Percentiles rank a stretch among this genome's conserved stretches.
Conservation (phyloP, 2,329 filamentous ascomycete species). For the Xylaria sp. region DNA sequence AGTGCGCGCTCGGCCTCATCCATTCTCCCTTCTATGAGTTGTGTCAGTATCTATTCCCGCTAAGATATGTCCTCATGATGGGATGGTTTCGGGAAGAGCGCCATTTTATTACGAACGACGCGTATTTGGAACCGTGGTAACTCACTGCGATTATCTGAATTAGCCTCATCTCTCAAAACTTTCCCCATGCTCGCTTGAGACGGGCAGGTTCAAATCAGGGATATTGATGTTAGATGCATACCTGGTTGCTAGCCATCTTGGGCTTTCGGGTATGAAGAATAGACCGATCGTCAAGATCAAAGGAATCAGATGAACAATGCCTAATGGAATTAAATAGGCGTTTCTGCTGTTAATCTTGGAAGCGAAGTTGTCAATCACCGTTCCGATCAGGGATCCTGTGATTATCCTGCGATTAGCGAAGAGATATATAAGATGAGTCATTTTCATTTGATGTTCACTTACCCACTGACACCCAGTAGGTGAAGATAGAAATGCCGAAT, state of each 20-base stretch:
- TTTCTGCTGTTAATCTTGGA: constrained; percentile 33
- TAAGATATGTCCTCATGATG: neutral
- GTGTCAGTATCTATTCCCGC: neutral
- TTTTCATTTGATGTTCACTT: constrained; percentile 34
- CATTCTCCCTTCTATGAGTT: constrained; percentile 35
- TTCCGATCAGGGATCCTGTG: constrained; percentile 54
- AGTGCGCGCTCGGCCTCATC: constrained; percentile 43
- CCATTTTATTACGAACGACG: no score
- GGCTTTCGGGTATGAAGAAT: constrained; percentile 49
- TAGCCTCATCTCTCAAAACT: neutral
- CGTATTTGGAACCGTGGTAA: neutral
- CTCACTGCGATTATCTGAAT: constrained; percentile 10
- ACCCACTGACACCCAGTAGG: constrained; percentile 55
- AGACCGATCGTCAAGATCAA: constrained; percentile 44
- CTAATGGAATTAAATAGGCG: constrained; percentile 39
- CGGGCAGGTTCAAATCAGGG: neutral
- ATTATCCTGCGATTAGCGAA: constrained; percentile 28
- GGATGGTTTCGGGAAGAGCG: no score
- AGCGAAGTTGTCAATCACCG: constrained; percentile 56
- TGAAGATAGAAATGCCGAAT: constrained; percentile 53
- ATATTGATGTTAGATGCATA: neutral
- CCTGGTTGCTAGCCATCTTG: constrained; percentile 46
- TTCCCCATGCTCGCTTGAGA: neutral
- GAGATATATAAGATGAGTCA: no score
- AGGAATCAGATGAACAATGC: constrained; percentile 44